Conservation (phyloP, 257 asterid genomes). For the Primulina tabacum region DNA sequence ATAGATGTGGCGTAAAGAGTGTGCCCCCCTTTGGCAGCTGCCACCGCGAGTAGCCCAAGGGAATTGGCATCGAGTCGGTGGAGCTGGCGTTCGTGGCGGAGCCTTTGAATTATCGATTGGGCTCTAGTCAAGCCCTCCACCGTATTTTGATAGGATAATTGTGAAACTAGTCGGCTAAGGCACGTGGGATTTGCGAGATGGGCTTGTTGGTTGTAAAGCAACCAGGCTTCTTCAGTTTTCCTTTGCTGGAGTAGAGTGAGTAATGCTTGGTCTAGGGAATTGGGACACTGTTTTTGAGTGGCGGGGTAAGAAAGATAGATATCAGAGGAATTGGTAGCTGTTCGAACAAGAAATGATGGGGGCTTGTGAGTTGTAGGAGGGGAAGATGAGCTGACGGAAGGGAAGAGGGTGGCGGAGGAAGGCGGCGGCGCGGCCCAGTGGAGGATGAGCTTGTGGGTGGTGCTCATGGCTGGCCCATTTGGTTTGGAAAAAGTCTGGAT, state of each 20-base stretch:
- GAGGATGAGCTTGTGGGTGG: conserved; percentile 38
- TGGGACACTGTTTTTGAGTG: conserved; percentile 22
- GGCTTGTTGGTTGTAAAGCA: conserved; percentile 46
- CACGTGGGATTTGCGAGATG: conserved; percentile 73
- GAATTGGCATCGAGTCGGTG: conserved; percentile 94
- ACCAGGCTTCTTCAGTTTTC: conserved; percentile 89
- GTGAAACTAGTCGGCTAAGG: conserved; percentile 88
- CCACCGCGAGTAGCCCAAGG: conserved; percentile 86
- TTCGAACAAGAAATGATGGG: conserved; percentile 37
- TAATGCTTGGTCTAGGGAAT: conserved; percentile 50
- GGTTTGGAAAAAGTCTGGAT: conserved; percentile 15
- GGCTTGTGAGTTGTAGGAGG: conserved; percentile 30
- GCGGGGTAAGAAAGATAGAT: conserved; percentile 27
- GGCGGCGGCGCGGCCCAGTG: conserved; percentile 41
- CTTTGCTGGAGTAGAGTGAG: conserved; percentile 69
- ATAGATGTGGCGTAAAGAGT: conserved; percentile 79
- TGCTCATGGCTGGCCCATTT: conserved; percentile 64
- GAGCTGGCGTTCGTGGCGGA: conserved; percentile 70
- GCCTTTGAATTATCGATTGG: conserved; percentile 77
- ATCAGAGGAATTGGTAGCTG: conserved; percentile 39
- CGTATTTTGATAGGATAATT: conserved; percentile 72
- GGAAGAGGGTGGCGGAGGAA: conserved; percentile 26
- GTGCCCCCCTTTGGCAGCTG: conserved; percentile 88
- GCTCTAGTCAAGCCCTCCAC: conserved; percentile 58
- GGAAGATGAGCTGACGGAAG: conserved; percentile 31